Conservation (phyloP, 345 rosid genomes). For the Eucalyptus globulus region DNA sequence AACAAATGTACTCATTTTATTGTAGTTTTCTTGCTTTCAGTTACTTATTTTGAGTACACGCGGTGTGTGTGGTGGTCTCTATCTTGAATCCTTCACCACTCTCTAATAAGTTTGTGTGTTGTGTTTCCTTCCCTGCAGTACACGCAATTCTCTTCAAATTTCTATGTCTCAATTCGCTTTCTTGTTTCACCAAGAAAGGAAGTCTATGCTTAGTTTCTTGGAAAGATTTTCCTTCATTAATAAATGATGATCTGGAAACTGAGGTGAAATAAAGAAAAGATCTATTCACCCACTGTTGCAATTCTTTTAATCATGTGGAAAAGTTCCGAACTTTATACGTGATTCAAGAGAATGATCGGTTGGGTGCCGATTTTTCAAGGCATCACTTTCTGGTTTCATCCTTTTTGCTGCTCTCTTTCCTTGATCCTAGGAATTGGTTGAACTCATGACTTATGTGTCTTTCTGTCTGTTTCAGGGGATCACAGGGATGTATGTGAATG, state of each 20-base stretch:
- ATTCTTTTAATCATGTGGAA: background rate
- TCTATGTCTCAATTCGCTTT: background rate
- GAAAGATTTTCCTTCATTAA: background rate
- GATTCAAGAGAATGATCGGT: background rate
- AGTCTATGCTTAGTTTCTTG: background rate
- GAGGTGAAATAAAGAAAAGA: background rate
- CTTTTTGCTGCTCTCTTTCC: background rate
- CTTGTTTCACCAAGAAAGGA: background rate
- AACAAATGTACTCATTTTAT: background rate
- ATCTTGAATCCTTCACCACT: background rate
- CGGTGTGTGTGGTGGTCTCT: background rate
- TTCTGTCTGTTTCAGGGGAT: background rate
- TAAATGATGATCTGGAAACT: background rate
- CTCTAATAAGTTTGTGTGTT: background rate
- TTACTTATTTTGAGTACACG: background rate
- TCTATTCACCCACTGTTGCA: background rate
- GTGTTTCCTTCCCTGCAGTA: background rate
- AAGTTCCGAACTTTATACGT: background rate
- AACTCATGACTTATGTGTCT: background rate
- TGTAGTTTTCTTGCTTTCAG: background rate
- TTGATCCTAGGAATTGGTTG: background rate
- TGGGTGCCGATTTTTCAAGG: background rate
- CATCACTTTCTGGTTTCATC: background rate
- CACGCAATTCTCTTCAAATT: background rate
- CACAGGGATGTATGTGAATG: background rate